Base-by-base conservation (phyloP, 768 basidiomycete genomes). In the Butyriboletus loyo region DNA sequence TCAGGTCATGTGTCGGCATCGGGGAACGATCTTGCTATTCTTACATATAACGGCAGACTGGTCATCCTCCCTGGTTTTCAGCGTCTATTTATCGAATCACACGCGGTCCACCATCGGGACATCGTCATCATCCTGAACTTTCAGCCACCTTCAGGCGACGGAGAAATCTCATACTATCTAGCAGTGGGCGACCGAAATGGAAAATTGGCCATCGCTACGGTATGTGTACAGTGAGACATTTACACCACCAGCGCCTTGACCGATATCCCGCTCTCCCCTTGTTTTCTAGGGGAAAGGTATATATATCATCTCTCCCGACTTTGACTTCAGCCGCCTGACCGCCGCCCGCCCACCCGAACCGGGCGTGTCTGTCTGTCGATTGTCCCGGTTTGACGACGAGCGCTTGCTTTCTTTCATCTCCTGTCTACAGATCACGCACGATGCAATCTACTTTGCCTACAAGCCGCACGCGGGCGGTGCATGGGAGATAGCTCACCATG, bases 371-470 rank as follows among this genome's bases (percentile, higher is more conserved):
- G 57, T 69, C 51, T 58, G 52, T 31, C 52, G 59, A 21, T 17
- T 65, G 35, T 44, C 25, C 46, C 17, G 55, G 52, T 49, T 62
- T 42, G 60, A 69, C 17, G 31, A 53, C 34, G 52, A 36, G 0
- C 53, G 39, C 30, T 35, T 55, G 22, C 57, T 66, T n/a, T 50
- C 60, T 21, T 54, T 37, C 32, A 60, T 82, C n/a, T 73, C 74
- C 24, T 84, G 81, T 58, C 71, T 84, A 21, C 81, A 83, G 60
- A 73, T 83, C 69, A 78, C 79, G 0, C 75, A 79, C 25, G 78
- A 79, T 0, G 77, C 76, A 0, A 53, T 84, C 13, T 84, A 73
- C 53, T 56, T 82, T 32, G 82, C 77, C 49, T 66, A 67, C 44
- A 52, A 32, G 19, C 58, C 67, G 0, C 39, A n/a, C 13, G n/a